Evolutionary conservation across 2,329 filamentous ascomycete genomes (phyloP), one percentile per base, ranked within the genome.

Genomic region (Calonectria hawksworthii): DNA sequence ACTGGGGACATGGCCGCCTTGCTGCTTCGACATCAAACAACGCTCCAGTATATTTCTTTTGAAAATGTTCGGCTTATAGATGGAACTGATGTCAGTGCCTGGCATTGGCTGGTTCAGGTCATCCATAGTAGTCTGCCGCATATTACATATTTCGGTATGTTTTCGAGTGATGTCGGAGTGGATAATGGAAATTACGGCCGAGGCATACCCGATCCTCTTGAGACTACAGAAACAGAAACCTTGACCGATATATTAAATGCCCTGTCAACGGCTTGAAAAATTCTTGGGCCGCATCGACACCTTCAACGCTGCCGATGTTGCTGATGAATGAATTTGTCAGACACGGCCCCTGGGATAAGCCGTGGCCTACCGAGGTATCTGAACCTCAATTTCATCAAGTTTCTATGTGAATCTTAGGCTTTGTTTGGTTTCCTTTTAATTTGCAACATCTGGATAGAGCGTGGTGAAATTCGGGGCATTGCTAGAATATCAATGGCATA

Each of bases 1-100:
- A 38, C 38, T 41, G 18, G 59, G 13, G 26, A 54, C 14, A 52
- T 68, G 50, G 26, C 30, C 8, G 38, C 36, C 14, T 26, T 68
- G 11, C 36, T 68, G 26, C 50, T 68, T 14, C 50, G 34, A 21
- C 65, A 68, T 16, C 23, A 44, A 28, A 30, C 32, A 32, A 68
- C 65, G 21, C 65, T 68, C 3, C 32, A 36, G 10, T 4, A 68
- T 23, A 68, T 68, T 30, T 28, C 34, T 2, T 56, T 68, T 44
- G 65, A 68, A 21, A 56, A 56, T 56, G 52, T 68, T 41, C 32
- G 50, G 13, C 47, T 67, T 14, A 67, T 51, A 9, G 44, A 52
- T 9, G 44, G 64, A 26, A 32, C 10, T 8, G 18, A 38, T 38
- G n/a, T 38, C n/a, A 23, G 32, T 23, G 32, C 64, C n/a, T 66